phyloP scores from a whole-genome alignment of 805 yeast species.

The Blastobotrys muscicola region DNA sequence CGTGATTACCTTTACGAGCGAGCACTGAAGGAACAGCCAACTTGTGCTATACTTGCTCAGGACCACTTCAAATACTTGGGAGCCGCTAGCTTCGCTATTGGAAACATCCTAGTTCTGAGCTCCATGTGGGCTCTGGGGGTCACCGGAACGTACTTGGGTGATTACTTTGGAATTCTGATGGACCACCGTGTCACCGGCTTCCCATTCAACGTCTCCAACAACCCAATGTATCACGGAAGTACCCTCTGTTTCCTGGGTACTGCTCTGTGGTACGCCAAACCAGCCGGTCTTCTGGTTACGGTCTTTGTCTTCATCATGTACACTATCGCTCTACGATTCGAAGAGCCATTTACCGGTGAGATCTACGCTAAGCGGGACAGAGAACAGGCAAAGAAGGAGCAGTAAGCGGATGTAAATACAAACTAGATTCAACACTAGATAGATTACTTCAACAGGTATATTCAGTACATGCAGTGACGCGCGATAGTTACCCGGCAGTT shows the following conservation, averaged over 20 bases:
- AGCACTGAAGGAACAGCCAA: slow-evolving; percentile 66
- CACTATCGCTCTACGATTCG: slow-evolving; percentile 71
- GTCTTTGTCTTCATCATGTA: slow-evolving; percentile 74
- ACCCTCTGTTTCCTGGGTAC: slow-evolving; percentile 84
- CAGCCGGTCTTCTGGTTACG: slow-evolving; percentile 74
- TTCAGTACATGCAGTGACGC: no score
- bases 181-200: slow-evolving; percentile 79
- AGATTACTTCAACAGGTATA: not conserved
- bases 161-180: slow-evolving; percentile 94
- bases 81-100: slow-evolving; percentile 45
- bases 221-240: slow-evolving; percentile 97
- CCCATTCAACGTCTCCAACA: slow-evolving; percentile 84
- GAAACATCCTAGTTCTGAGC: slow-evolving; percentile 69
- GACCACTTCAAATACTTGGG: slow-evolving; percentile 43
- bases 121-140: slow-evolving; percentile 92
- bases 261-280: slow-evolving; percentile 79
- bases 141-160: slow-evolving; percentile 95
- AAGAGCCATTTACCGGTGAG: slow-evolving; percentile 91
- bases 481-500: no score
- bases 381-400: slow-evolving; percentile 24
- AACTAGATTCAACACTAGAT: not conserved
- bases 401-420: slow-evolving; percentile 10
- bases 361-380: slow-evolving; percentile 72
- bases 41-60: slow-evolving; percentile 41
- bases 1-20: slow-evolving; percentile 65